A percentile compares a stretch with the other conserved stretches of the same genome.
These are phyloP conservation scores for Helicostylum pulchrum DNA, from an alignment of 192 early-diverging fungal genomes.

Conservation along the genomic window DNA sequence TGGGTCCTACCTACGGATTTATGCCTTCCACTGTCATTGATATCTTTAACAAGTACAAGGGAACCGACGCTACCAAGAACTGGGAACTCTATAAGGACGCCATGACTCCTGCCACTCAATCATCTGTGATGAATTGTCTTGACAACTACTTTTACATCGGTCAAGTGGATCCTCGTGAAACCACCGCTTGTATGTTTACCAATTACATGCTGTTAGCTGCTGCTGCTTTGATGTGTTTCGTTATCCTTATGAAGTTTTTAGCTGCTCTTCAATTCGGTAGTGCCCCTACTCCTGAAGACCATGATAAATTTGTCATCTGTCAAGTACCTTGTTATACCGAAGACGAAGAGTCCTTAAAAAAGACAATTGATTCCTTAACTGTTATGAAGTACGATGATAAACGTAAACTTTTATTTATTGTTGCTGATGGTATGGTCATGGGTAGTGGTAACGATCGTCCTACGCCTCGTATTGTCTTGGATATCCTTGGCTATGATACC, in stretches of 20 bases:
- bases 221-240: slow-evolving; percentile 63
- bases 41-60: slow-evolving; percentile 43
- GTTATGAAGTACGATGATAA: slow-evolving; percentile 82
- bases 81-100: slow-evolving; percentile 33
- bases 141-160: slow-evolving; percentile 67
- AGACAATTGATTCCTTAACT: slow-evolving; percentile 84
- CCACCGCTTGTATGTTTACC: slow-evolving; percentile 52
- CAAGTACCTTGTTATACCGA: slow-evolving; percentile 97
- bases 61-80: slow-evolving; percentile 47
- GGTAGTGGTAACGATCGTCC: slow-evolving; percentile 96
- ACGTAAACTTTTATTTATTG: slow-evolving; percentile 83
- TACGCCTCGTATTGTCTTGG: slow-evolving; percentile 92
- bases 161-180: slow-evolving; percentile 58
- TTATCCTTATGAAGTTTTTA: slow-evolving; percentile 77
- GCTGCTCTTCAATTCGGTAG: slow-evolving; percentile 75
- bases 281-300: slow-evolving; percentile 75
- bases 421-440: slow-evolving; percentile 92
- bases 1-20: slow-evolving; percentile 37
- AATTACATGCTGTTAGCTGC: slow-evolving; percentile 65
- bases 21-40: slow-evolving; percentile 33
- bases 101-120: slow-evolving; percentile 22
- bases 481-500: slow-evolving; percentile 86
- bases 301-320: slow-evolving; percentile 96
- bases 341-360: slow-evolving; percentile 78
- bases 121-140: slow-evolving; percentile 51